These are phyloP conservation scores for Myxozyma lipomycoides DNA, from an alignment of 805 yeast genomes.

Conservation along the genomic window DNA sequence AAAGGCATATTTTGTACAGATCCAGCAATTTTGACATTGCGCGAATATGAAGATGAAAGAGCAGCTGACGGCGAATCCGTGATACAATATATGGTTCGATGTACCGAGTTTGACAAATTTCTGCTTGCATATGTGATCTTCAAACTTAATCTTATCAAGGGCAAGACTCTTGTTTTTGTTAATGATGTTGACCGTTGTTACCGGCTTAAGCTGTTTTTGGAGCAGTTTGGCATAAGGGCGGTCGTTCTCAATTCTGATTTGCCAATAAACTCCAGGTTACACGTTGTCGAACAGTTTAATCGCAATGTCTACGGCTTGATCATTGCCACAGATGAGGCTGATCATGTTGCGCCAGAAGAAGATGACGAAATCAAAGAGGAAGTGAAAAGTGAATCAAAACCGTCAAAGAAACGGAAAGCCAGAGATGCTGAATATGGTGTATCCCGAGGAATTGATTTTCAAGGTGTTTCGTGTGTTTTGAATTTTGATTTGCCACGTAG, in stretches of 20 bases:
- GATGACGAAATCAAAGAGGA: slow-evolving; percentile 39
- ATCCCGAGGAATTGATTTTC: slow-evolving; percentile 94
- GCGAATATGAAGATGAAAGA: slow-evolving; percentile 57
- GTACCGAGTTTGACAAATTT: slow-evolving; percentile 87
- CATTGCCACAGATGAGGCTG: slow-evolving; percentile 92
- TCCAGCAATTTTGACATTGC: slow-evolving; percentile 56
- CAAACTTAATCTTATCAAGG: slow-evolving; percentile 81
- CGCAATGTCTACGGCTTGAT: slow-evolving; percentile 78
- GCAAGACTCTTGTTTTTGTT: slow-evolving; percentile 86
- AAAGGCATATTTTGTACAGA: slow-evolving; percentile 74
- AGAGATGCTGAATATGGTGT: slow-evolving; percentile 83
- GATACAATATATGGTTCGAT: slow-evolving; percentile 80
- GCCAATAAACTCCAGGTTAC: slow-evolving; percentile 88
- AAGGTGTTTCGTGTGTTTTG: slow-evolving; percentile 91
- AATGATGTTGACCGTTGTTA: slow-evolving; percentile 94
- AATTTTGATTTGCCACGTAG: slow-evolving; percentile 92
- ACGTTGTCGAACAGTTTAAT: slow-evolving; percentile 92
- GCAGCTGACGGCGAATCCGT: slow-evolving; percentile 48
- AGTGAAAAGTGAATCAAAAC: slow-evolving; percentile 12
- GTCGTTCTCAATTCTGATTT: slow-evolving; percentile 88
- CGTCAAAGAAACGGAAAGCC: slow-evolving; percentile 26
- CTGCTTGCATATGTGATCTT: slow-evolving; percentile 85
- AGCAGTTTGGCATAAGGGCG: slow-evolving; percentile 88
- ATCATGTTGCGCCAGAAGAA: slow-evolving; percentile 47
- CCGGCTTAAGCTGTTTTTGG: slow-evolving; percentile 81